Evolutionary conservation across 441 rosid genomes (phyloP), one percentile per base, ranked within the genome.

Genomic region (Syzygium malaccense): DNA sequence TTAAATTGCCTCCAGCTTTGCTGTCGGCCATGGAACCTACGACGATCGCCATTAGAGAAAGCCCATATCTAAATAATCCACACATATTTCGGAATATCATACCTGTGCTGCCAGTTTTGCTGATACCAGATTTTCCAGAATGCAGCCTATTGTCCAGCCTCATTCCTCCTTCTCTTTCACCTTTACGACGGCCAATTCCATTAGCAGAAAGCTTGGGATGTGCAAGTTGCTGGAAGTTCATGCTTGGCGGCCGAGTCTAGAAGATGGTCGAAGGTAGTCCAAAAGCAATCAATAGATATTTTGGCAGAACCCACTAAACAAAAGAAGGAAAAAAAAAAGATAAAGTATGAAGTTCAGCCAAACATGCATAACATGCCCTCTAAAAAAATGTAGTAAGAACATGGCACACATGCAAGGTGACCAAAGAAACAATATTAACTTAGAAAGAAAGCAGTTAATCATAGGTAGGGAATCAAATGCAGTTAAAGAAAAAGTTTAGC

Each of bases 141-240:
- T 93, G 98, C 68, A 89, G 87, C 93, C 92, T 97, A 92, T 92
- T 93, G 49, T 96, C 98, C 89, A 68, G 86, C 92, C 93, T 93
- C 33, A 88, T 37, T 86, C 95, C 95, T 54, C 91, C 93, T 85
- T 97, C 98, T 90, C 91, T 94, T 87, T 96, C 97, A 90, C 85
- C 92, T 92, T 94, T 95, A 86, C 94, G 92, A 86, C 93, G 96
- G 83, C 92, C 92, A 94, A 91, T 92, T 88, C 98, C 99, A 91
- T 96, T 97, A 64, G 94, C 88, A 87, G 96, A 91, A 87, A 95
- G 57, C 91, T 91, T 96, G 53, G 97, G 90, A 91, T 92, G 96
- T 62, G 86, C 62, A 89, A 58, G 91, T 93, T 92, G 98, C 93
- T 93, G 98, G 86, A 90, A 86, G 92, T 87, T 95, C 97, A 95